Conservation (phyloP, 495 filamentous ascomycete genomes). For the Rusavskia elegans region DNA sequence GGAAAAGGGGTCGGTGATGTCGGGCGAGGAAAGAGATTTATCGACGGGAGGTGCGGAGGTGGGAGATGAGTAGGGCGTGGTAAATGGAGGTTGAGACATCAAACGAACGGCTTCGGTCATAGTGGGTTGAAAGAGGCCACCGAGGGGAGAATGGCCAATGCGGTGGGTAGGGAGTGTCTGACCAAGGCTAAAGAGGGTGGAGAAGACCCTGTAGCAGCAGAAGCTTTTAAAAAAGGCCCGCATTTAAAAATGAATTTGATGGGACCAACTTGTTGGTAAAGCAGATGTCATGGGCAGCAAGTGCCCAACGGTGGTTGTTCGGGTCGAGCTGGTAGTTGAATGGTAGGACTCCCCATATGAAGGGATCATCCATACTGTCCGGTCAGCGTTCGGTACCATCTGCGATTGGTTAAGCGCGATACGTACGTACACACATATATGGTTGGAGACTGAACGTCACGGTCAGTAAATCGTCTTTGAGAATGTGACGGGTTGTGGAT, state of each 20-base stretch:
- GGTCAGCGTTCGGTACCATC: background rate
- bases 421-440: constrained; percentile 82
- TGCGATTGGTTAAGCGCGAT: constrained; percentile 2
- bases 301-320: constrained; percentile 63
- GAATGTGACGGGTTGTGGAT: constrained; percentile 4
- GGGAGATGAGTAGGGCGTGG: constrained; percentile 19
- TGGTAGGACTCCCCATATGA: constrained; percentile 82
- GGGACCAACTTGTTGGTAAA: constrained; percentile 48
- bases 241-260: background rate
- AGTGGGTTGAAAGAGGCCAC: constrained; percentile 78
- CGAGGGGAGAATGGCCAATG: constrained; percentile 48
- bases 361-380: constrained; percentile 74
- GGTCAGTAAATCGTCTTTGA: background rate
- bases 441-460: constrained; percentile 63
- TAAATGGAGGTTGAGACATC: constrained; percentile 49
- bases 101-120: constrained; percentile 76
- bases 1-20: constrained; percentile 42
- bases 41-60: constrained; percentile 11
- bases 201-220: constrained; percentile 29
- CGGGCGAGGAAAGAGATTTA: constrained; percentile 31
- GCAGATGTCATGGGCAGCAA: constrained; percentile 88
- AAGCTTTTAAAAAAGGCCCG: background rate
- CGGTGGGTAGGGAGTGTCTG: constrained; percentile 86
- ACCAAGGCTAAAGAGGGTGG: constrained; percentile 65
- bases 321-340: constrained; percentile 49